phyloP scores from a whole-genome alignment of 2,329 filamentous ascomycete genomes.

The Fusarium sp. region DNA sequence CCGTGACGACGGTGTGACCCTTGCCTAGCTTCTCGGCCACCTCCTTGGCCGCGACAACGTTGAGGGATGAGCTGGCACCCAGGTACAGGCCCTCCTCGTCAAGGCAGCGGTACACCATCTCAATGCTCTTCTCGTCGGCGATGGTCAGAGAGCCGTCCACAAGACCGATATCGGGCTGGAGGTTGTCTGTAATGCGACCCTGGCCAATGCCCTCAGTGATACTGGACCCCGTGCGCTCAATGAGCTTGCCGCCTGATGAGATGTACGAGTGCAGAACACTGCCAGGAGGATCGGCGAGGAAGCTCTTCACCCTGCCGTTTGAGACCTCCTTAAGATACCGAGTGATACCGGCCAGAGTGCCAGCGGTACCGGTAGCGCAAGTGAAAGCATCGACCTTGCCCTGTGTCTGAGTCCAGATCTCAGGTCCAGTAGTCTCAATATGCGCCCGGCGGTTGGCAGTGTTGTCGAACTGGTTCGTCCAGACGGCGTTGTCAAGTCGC shows the following conservation, averaged over 20 bases:
- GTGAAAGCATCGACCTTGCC: slow-evolving; percentile 94
- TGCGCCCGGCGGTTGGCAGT: slow-evolving; percentile 92
- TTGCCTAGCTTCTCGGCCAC: slow-evolving; percentile 90
- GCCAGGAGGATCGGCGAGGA: slow-evolving; percentile 93
- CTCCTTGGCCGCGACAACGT: slow-evolving; percentile 95
- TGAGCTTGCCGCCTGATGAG: slow-evolving; percentile 82
- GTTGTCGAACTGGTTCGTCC: slow-evolving; percentile 99
- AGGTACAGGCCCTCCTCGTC: slow-evolving; percentile 97
- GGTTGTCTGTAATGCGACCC: slow-evolving; percentile 95
- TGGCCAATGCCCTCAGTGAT: slow-evolving; percentile 99
- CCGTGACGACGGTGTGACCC: slow-evolving; percentile 91
- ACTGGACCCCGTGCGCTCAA: slow-evolving; percentile 84
- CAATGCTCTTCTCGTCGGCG: slow-evolving; percentile 92
- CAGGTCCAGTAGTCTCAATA: slow-evolving; percentile 95
- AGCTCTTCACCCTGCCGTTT: slow-evolving; percentile 83
- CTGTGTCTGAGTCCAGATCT: slow-evolving; percentile 93
- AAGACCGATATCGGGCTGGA: slow-evolving; percentile 84
- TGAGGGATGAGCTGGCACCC: slow-evolving; percentile 91
- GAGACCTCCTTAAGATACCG: slow-evolving; percentile 88
- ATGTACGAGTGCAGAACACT: slow-evolving; percentile 95
- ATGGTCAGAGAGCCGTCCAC: slow-evolving; percentile 89
- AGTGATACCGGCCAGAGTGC: slow-evolving; percentile 90
- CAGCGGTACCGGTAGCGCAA: slow-evolving; percentile 92
- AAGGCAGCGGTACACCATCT: slow-evolving; percentile 96
- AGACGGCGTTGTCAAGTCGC: slow-evolving; percentile 85